phyloP scores from a whole-genome alignment of 2,329 filamentous ascomycete genomes.

The Colletotrichum melonis region DNA sequence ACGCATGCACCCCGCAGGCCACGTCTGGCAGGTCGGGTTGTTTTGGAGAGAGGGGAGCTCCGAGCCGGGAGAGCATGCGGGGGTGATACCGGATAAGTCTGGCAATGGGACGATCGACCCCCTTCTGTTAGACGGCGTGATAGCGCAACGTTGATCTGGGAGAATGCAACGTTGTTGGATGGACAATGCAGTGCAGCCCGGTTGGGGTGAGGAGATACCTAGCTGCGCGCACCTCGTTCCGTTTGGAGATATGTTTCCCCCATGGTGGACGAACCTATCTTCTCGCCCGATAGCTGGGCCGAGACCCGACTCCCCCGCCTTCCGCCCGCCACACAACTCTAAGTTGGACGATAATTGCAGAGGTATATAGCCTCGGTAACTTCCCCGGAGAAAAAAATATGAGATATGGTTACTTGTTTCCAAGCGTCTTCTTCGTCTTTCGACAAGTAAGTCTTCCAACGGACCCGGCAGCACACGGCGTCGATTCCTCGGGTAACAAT shows the following conservation, averaged over 20 bases:
- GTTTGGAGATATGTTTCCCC: neutral
- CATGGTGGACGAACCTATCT: neutral
- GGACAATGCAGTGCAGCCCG: neutral
- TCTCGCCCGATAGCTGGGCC: constrained; percentile 29
- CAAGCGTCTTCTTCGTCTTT: neutral
- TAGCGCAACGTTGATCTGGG: constrained; percentile 23
- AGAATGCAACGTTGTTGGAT: constrained; percentile 30
- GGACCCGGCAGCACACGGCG: neutral
- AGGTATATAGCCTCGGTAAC: constrained; percentile 14
- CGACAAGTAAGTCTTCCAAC: neutral
- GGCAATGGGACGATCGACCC: constrained; percentile 17
- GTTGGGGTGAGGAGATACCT: neutral
- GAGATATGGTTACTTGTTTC: neutral
- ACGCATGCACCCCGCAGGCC: constrained; percentile 30
- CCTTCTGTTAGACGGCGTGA: constrained; percentile 6
- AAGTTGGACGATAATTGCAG: neutral
- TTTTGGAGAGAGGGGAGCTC: neutral
- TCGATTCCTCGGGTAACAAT: constrained; percentile 9
- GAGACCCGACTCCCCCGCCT: constrained; percentile 28
- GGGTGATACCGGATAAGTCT: constrained; percentile 15
- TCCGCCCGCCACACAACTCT: constrained; percentile 26
- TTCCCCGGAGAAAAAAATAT: neutral
- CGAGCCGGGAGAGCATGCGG: constrained; percentile 3
- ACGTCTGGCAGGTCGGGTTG: constrained; percentile 20
- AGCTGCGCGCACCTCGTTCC: neutral